Base-by-base conservation (phyloP, 805 yeast genomes). In the Groenewaldozyma tartarivorans region DNA sequence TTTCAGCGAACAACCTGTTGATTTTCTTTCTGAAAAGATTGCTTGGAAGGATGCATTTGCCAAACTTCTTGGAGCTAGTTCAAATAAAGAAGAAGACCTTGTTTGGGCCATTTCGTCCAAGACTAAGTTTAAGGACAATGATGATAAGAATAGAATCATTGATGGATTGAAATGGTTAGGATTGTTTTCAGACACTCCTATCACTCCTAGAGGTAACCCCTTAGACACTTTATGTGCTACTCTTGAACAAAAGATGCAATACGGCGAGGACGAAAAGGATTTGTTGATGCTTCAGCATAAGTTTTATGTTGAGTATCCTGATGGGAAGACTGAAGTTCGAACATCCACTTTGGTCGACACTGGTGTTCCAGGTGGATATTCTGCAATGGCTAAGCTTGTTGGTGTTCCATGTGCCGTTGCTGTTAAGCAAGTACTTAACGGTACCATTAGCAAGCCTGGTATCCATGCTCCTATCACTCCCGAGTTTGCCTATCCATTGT, bases 361-460 rank as follows among this genome's bases (percentile, higher is more conserved):
- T 66, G 98, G 98, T 69, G 68, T 75, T 47, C 70, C 72, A 41
- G 86, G 88, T 46, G 90, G 92, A 41, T 92, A 90, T 79, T 81
- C 95, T 32, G 88, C 97, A 27, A 92, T 92, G 98, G 98, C 98
- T 52, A 88, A 90, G 63, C 76, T 85, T 50, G 98, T 92, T 42
- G 98, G 98, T 71, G 90, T 87, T 49, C 98, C 98, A 52, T 90
- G 95, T 68, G 96, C 96, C 41, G 94, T 92, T 62, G 98, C 97
- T 22, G 72, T 82, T 45, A 77, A 77, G 67, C 81, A 83, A 65
- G 82, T 92, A 48, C 73, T 92, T 55, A 77, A 82, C 52, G 96
- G 96, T 51, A 75, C 79, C 43, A 72, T 77, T 55, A 72, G 73
- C 54, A 74, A 70, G 47, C 84, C 86, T 43, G 98, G 98, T 54